phyloP scores from a whole-genome alignment of 768 basidiomycete genomes.

The Mycena crocata region DNA sequence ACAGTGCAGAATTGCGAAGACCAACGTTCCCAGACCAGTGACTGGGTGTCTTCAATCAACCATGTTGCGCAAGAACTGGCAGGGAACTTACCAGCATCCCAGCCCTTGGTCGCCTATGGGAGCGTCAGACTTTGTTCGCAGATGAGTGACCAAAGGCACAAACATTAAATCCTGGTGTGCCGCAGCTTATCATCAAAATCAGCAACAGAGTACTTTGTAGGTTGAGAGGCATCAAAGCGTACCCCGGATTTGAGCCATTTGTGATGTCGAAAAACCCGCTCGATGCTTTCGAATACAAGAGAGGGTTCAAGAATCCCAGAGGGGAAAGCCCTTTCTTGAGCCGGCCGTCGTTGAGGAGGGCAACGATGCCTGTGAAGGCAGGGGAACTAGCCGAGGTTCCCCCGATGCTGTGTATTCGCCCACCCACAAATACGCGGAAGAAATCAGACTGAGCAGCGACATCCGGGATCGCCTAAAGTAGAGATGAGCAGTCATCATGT shows the following conservation, averaged over 20 bases:
- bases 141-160: constrained; percentile 33
- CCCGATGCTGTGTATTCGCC: constrained; percentile 29
- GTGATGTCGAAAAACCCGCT: constrained; percentile 68
- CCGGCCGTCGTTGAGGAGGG: constrained; percentile 72
- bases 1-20: background rate
- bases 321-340: constrained; percentile 54
- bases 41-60: constrained; percentile 42
- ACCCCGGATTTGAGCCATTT: constrained; percentile 59
- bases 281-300: constrained; percentile 59
- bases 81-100: constrained; percentile 65
- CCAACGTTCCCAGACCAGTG: constrained; percentile 61
- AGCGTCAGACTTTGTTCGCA: background rate
- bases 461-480: constrained; percentile 43
- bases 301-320: constrained; percentile 74
- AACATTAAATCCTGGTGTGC: constrained; percentile 71
- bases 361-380: constrained; percentile 56
- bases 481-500: background rate
- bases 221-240: too few relatives aligned
- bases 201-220: too few relatives aligned
- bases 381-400: constrained; percentile 45
- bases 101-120: constrained; percentile 58
- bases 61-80: constrained; percentile 39
- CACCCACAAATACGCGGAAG: constrained; percentile 38
- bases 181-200: constrained; percentile 51
- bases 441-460: constrained; percentile 42